These are phyloP conservation scores for Aristolochia californica DNA, from an alignment of 164 flowering plant species.

Conservation along the genomic window DNA sequence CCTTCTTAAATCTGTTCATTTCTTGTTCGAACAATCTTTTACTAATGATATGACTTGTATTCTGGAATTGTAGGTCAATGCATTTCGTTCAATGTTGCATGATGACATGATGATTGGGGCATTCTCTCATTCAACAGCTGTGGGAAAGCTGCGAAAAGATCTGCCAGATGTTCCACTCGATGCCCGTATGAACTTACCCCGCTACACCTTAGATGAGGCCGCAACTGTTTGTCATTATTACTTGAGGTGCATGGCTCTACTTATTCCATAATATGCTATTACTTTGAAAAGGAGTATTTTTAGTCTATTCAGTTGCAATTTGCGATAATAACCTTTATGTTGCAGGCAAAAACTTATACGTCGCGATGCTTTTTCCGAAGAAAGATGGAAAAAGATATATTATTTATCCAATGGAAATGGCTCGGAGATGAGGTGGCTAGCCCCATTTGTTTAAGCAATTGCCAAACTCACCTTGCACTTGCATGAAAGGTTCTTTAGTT, in stretches of 20 bases:
- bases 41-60: too few relatives aligned
- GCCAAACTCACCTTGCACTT: too few relatives aligned
- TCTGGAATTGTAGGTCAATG: slow-evolving; percentile 55
- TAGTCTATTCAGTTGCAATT: neutral
- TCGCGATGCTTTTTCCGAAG: slow-evolving; percentile 65
- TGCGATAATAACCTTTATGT: too few relatives aligned
- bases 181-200: slow-evolving; percentile 71
- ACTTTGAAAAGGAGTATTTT: neutral
- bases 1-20: too few relatives aligned
- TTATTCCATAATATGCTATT: too few relatives aligned
- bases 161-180: slow-evolving; percentile 78
- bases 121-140: slow-evolving; percentile 97
- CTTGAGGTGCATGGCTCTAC: too few relatives aligned
- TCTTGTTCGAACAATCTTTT: too few relatives aligned
- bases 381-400: slow-evolving; percentile 85
- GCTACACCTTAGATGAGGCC: slow-evolving; percentile 83
- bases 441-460: slow-evolving; percentile 55
- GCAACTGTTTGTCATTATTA: slow-evolving; percentile 76
- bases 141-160: slow-evolving; percentile 81
- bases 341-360: slow-evolving; percentile 73
- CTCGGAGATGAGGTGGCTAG: slow-evolving; percentile 66
- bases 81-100: slow-evolving; percentile 83
- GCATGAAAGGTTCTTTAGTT: too few relatives aligned
- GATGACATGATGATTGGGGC: slow-evolving; percentile 97
- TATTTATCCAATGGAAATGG: slow-evolving; percentile 86